Percentiles rank a stretch among this genome's conserved stretches.
phyloP scores from a whole-genome alignment of 306 rosid species.

The Vigna angularis region DNA sequence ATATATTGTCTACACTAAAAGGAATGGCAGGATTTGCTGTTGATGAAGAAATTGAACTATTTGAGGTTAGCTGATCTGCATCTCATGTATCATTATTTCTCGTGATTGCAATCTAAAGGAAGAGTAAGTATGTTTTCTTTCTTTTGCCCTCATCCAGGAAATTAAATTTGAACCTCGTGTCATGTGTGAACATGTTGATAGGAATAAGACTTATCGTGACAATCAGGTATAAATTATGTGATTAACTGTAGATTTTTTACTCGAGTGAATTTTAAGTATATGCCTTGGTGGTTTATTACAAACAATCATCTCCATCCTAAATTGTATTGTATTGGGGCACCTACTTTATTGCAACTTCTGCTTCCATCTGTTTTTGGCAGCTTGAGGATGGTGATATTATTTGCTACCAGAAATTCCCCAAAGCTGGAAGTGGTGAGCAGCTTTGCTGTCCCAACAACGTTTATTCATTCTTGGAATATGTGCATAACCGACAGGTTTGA shows the following conservation, averaged over 20 bases:
- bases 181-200: conserved; percentile 6
- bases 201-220: not conserved
- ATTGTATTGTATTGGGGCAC: not conserved
- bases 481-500: conserved; percentile 21
- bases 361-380: not conserved
- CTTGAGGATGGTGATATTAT: conserved; percentile 22
- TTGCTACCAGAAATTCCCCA: not conserved
- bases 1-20: not conserved
- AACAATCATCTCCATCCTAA: not conserved
- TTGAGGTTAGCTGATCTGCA: not conserved
- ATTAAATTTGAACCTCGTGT: conserved; percentile 6
- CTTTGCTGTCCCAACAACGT: not conserved
- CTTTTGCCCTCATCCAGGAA: conserved; percentile 4
- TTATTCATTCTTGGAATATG: conserved; percentile 5
- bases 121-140: not conserved
- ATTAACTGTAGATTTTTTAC: not conserved
- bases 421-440: not conserved
- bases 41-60: conserved; percentile 19
- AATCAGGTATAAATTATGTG: conserved; percentile 1
- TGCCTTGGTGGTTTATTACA: not conserved
- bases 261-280: not conserved
- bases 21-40: not conserved
- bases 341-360: not conserved
- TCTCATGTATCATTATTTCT: not conserved
- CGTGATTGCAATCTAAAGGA: not conserved